phyloP scores from a whole-genome alignment of 495 filamentous ascomycete species.

The Tuber aestivum region DNA sequence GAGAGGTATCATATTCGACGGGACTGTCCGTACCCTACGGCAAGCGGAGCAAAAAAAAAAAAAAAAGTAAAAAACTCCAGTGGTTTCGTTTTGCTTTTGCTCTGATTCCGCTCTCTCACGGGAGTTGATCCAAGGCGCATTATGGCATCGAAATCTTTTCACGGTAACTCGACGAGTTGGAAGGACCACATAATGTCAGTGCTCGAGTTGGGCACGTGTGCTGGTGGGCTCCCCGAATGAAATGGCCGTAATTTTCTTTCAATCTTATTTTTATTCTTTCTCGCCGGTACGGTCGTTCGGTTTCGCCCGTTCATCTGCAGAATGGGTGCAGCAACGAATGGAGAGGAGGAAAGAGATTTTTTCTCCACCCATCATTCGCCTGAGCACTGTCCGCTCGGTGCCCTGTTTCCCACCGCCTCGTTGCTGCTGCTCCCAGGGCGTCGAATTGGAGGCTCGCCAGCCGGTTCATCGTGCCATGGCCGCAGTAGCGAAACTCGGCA shows the following conservation, averaged over 20 bases:
- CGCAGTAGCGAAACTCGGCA: neutral
- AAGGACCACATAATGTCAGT: neutral
- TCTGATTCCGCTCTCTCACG: neutral
- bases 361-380: neutral
- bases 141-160: neutral
- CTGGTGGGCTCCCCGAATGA: neutral
- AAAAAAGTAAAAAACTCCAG: neutral
- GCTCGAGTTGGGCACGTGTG: neutral
- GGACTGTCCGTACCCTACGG: neutral
- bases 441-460: neutral
- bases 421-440: neutral
- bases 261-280: neutral
- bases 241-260: neutral
- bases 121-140: slow-evolving; percentile 2
- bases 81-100: neutral
- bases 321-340: neutral
- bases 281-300: slow-evolving; percentile 1
- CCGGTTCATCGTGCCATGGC: neutral
- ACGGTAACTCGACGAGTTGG: neutral
- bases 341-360: neutral
- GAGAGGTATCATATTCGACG: neutral
- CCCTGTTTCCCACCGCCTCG: neutral
- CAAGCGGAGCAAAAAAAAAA: too few species aligned
- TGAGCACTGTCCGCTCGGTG: neutral
- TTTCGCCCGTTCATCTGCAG: slow-evolving; percentile 5